Percentiles rank a stretch among this genome's conserved stretches.
Evolutionary conservation across 345 rosid species (phyloP).

Genomic region (Arabis hirsuta): DNA sequence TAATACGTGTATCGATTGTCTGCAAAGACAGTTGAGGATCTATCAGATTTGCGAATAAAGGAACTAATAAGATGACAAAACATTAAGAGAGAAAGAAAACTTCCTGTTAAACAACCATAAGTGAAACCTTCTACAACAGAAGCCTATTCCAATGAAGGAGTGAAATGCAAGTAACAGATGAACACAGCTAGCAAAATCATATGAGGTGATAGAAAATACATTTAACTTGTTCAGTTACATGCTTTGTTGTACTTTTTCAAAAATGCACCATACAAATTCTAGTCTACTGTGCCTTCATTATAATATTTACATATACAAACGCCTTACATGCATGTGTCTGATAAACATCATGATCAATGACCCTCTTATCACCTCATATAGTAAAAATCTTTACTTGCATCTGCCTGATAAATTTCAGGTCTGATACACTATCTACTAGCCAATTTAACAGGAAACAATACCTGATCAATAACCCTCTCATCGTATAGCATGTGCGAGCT

Average conservation of each 20-base stretch:
- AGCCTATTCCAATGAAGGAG: constrained; percentile 7
- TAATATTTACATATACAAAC: constrained; percentile 15
- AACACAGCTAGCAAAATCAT: constrained; percentile 23
- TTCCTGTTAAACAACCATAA: constrained; percentile 9
- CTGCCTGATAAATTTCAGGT: not conserved
- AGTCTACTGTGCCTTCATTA: constrained; percentile 12
- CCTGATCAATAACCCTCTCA: constrained; percentile 94
- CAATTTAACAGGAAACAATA: constrained; percentile 37
- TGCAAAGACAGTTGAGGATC: constrained; percentile 49
- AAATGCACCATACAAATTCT: constrained; percentile 5
- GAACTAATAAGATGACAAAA: constrained; percentile 29
- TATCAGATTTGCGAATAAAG: constrained; percentile 36
- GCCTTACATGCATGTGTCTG: not conserved
- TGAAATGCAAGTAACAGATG: constrained; percentile 16
- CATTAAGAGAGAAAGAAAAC: not conserved
- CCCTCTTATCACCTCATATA: too few species aligned
- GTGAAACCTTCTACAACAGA: constrained; percentile 23
- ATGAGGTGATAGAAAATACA: constrained; percentile 5
- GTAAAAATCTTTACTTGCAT: not conserved
- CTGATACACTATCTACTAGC: not conserved
- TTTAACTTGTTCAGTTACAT: not conserved
- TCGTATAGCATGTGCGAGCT: constrained; percentile 86
- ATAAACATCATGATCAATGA: not conserved
- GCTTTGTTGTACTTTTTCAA: not conserved
- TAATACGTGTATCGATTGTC: constrained; percentile 88